Evolutionary conservation across 2,329 filamentous ascomycete genomes (phyloP), one percentile per base, ranked within the genome.

Genomic region (Nemania diffusa): DNA sequence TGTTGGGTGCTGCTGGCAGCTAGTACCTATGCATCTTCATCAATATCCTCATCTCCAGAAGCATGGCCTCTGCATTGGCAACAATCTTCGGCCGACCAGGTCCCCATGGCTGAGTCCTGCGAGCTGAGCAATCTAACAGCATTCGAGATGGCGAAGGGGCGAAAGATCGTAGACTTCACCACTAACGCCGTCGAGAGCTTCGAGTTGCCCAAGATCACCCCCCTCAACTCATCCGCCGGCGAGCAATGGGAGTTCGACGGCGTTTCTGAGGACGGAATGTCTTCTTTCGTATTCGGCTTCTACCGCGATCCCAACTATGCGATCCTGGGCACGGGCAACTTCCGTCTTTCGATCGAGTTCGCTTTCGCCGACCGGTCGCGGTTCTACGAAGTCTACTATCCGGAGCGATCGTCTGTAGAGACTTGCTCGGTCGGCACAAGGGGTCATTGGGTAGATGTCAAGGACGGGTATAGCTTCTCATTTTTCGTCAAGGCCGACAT

Each of bases 231-330:
- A 15, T 70, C 74, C 1, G 72, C 65, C 0, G 74, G 73, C 3
- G 76, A 77, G 58, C 76, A 77, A 53, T 77, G 76, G 76, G 75
- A 75, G 44, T 77, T 77, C 32, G 75, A 77, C 44, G 75, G 73
- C 1, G 66, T 75, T 5, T 73, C 71, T 4, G 70, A 70, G 2
- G 71, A 75, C 44, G 75, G 73, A 1, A 68, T 57, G 42, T 58
- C 69, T 26, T 56, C 72, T 1, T 72, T 77, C 58, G 65, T 73
- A 13, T 73, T 77, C 32, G 76, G 76, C 27, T 74, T 76, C 64
- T 77, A 76, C 56, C 72, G 75, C 3, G 75, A 77, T 51, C 72
- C 75, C 2, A 76, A 73, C 58, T 77, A 74, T 58, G 62, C 75
- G 1, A 69, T 77, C 57, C 58, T 77, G 2, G 74, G 75, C 0